Evolutionary conservation across 2,329 filamentous ascomycete species (phyloP).

Genomic region (Lasiodiplodia sp.): DNA sequence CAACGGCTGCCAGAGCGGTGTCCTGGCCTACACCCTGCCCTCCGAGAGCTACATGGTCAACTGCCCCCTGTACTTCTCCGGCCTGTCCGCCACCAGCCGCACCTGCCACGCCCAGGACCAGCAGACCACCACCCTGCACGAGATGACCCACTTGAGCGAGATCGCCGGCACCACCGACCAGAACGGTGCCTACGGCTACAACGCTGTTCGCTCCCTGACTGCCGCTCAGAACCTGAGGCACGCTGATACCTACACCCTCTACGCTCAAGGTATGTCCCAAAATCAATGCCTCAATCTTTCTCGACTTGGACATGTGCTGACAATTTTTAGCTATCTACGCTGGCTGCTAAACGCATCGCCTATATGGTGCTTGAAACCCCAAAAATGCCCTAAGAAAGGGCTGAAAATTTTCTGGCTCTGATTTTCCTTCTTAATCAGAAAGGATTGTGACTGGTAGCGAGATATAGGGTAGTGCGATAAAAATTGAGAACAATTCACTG

Average conservation of each 20-base stretch:
- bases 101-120: slow-evolving; percentile 71
- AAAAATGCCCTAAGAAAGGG: too few species aligned
- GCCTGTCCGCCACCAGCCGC: slow-evolving; percentile 57
- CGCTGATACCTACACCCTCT: slow-evolving; percentile 68
- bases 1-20: slow-evolving; percentile 56
- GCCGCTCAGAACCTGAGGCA: slow-evolving; percentile 64
- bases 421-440: not conserved
- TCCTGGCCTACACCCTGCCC: slow-evolving; percentile 69
- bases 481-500: not conserved
- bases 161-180: slow-evolving; percentile 67
- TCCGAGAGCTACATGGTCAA: slow-evolving; percentile 64
- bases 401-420: not conserved
- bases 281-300: not conserved
- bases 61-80: slow-evolving; percentile 67
- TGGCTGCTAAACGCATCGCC: slow-evolving; percentile 46
- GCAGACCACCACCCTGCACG: slow-evolving; percentile 70
- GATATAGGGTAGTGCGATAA: not conserved
- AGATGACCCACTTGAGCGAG: slow-evolving; percentile 68
- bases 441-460: not conserved
- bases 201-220: slow-evolving; percentile 53
- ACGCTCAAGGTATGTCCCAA: slow-evolving; percentile 54
- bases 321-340: slow-evolving; percentile 44
- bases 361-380: not conserved
- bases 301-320: slow-evolving; percentile 32
- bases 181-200: slow-evolving; percentile 56